A percentile compares a stretch with the other conserved stretches of the same genome.
phyloP scores from a whole-genome alignment of 129 eudicot genomes.

The Escallonia rubra region DNA sequence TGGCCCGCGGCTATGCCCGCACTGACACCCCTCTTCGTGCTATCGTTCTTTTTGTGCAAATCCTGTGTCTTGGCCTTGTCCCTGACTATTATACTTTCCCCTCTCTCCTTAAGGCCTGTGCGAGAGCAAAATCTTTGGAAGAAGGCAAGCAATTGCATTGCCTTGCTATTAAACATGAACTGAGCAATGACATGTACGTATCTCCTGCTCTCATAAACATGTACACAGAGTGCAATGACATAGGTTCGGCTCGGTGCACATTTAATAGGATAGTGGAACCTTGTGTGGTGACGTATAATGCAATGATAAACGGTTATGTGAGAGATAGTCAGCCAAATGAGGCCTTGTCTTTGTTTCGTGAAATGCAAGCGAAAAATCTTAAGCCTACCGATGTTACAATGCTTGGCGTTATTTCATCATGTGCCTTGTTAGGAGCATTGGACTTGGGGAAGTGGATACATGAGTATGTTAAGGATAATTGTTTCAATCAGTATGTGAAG shows the following conservation, averaged over 20 bases:
- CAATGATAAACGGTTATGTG: slow-evolving; percentile 38
- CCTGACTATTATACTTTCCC: slow-evolving; percentile 48
- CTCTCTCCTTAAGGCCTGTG: slow-evolving; percentile 41
- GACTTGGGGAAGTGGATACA: slow-evolving; percentile 52
- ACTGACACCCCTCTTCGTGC: slow-evolving; percentile 28
- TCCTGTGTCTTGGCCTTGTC: slow-evolving; percentile 12
- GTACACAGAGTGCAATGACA: slow-evolving; percentile 33
- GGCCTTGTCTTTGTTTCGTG: slow-evolving; percentile 24
- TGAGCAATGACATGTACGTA: slow-evolving; percentile 19
- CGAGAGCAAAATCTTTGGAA: slow-evolving; percentile 24
- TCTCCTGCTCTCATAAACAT: slow-evolving; percentile 42
- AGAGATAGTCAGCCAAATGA: slow-evolving; percentile 33
- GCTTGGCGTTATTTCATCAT: slow-evolving; percentile 37
- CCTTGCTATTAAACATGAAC: slow-evolving; percentile 29
- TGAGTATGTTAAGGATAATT: slow-evolving; percentile 29
- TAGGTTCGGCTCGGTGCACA: slow-evolving; percentile 24
- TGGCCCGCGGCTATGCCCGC: slow-evolving; percentile 53
- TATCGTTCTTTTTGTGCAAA: slow-evolving; percentile 14
- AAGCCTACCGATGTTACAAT: slow-evolving; percentile 43
- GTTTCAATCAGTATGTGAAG: slow-evolving; percentile 34
- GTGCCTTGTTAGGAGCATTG: slow-evolving; percentile 41
- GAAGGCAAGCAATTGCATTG: slow-evolving; percentile 53
- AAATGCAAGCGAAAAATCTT: slow-evolving; percentile 24
- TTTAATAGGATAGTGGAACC: slow-evolving; percentile 36
- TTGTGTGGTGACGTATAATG: slow-evolving; percentile 40